These are phyloP conservation scores for Botryotinia calthae DNA, from an alignment of 2,329 filamentous ascomycete genomes.

Conservation along the genomic window DNA sequence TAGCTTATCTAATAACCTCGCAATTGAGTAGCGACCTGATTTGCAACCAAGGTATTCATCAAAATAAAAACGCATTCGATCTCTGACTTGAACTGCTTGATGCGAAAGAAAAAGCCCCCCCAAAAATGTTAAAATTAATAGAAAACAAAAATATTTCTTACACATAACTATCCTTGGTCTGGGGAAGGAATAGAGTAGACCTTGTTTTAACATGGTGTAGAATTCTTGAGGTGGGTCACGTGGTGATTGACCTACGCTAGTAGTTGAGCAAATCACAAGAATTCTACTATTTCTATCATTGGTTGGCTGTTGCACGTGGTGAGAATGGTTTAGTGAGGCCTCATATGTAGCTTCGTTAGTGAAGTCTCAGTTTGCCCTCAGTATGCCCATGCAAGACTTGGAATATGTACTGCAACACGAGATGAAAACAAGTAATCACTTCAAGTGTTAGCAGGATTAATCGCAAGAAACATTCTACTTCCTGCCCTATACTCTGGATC, in stretches of 20 bases:
- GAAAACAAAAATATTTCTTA: neutral
- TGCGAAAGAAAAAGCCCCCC: neutral
- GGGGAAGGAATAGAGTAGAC: neutral
- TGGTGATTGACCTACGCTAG: neutral
- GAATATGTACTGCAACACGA: neutral
- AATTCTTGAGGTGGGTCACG: neutral
- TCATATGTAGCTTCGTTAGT: rapidly evolving
- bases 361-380: neutral
- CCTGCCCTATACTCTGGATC: neutral
- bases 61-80: too few species aligned
- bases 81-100: neutral
- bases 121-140: neutral
- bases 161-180: neutral
- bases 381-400: neutral
- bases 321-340: neutral
- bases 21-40: neutral
- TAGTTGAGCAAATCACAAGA: neutral
- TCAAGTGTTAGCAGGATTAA: neutral
- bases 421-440: neutral
- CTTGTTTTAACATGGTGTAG: neutral
- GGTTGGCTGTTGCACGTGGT: neutral
- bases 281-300: neutral
- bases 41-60: neutral
- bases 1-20: neutral
- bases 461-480: neutral